Percentiles rank a stretch among this genome's conserved stretches.
Conservation (phyloP, 2,329 filamentous ascomycete genomes). For the Coniella lustricola region DNA sequence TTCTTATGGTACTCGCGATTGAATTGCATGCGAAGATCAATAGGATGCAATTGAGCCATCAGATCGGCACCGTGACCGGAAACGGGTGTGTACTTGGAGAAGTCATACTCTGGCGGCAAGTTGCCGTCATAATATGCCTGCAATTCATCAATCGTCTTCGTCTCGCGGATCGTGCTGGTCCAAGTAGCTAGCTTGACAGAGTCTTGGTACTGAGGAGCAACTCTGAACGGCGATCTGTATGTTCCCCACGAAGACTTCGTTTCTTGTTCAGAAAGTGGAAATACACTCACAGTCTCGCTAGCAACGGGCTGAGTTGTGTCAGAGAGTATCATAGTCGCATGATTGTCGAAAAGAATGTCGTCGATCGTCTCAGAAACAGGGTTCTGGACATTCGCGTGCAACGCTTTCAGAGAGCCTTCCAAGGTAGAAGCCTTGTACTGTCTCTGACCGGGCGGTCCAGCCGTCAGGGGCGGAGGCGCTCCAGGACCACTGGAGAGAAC, state of each 20-base stretch:
- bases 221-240: background rate
- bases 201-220: background rate
- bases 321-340: background rate
- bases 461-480: slow-evolving; percentile 44
- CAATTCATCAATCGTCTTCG: slow-evolving; percentile 19
- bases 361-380: background rate
- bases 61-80: slow-evolving; percentile 18
- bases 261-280: slow-evolving; percentile 3
- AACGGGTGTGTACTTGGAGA: slow-evolving; percentile 9
- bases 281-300: background rate
- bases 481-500: slow-evolving; percentile 30
- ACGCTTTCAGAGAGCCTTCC: slow-evolving; percentile 31
- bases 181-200: background rate
- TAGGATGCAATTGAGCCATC: slow-evolving; percentile 16
- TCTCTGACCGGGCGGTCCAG: slow-evolving; percentile 48
- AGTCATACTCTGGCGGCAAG: slow-evolving; percentile 26
- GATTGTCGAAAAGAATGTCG: background rate
- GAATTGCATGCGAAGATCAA: slow-evolving; percentile 11
- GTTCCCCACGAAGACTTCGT: background rate
- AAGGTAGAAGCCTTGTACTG: slow-evolving; percentile 39
- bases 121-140: slow-evolving; percentile 25
- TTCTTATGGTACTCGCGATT: slow-evolving; percentile 19
- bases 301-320: background rate
- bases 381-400: slow-evolving; percentile 21
- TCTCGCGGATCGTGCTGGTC: background rate